Base-by-base conservation (phyloP, 768 basidiomycete species). In the Serendipita vermifera region DNA sequence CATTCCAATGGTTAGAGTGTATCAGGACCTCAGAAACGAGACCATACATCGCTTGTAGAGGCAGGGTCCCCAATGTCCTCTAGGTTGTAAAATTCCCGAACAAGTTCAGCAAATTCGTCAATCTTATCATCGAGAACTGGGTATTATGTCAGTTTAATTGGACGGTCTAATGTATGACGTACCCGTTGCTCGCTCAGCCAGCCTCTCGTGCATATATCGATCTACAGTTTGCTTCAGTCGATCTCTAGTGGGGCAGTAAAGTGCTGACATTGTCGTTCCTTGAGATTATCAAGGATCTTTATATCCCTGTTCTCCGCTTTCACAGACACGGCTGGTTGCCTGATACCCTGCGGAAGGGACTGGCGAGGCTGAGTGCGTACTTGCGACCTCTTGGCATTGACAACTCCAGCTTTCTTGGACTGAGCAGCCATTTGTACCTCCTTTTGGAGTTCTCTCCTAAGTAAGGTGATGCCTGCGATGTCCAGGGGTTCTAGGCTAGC, bases 161-260 rank as follows among this genome's bases (percentile, higher is more conserved):
- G 26, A 17, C n/a, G 27, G 29, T 38, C 36, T 22, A n/a, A n/a
- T 17, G 1, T 39, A 56, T 26, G 38, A 62, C 67, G 48, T 61
- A 89, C 91, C 82, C 75, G 85, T 85, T 59, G 88, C 84, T 41
- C 92, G 74, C 64, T 87, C 87, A 1, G 80, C 79, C 24, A 85
- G 75, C 70, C 88, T 91, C 68, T 97, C 92, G 64, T 87, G 91
- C 92, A 94, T 93, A 67, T 97, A 98, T 27, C 87, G 79, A 75
- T 83, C 85, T 88, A 61, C 26, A 20, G 24, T 27, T 40, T 41
- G 5, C 22, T 26, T 20, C 39, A 15, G 39, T 40, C 13, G 40
- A 29, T 20, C 14, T 26, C 38, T 35, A 13, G n/a, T 17, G 4
- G 7, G 32, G 36, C n/a, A 57, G 32, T 20, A 13, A 32, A 7